A percentile compares a stretch with the other conserved stretches of the same genome.
Evolutionary conservation across 179 eudicot genomes (phyloP).

Genomic region (Heliamphora pulchella): DNA sequence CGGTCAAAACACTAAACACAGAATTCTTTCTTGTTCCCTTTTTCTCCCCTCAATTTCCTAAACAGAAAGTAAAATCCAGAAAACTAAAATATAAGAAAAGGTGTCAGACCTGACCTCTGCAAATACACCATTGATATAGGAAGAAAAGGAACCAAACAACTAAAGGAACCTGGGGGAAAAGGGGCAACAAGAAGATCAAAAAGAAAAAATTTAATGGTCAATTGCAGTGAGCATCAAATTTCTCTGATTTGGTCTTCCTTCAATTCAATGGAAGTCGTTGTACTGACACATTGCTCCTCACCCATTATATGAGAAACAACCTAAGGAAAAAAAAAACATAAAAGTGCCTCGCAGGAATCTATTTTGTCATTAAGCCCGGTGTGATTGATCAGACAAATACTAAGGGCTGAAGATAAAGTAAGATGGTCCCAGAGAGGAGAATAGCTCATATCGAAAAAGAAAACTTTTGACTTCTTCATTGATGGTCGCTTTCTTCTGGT

Average conservation of each 20-base stretch:
- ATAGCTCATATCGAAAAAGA: too few species aligned
- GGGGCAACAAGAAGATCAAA: not conserved
- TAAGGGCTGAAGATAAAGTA: too few species aligned
- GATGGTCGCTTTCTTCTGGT: too few species aligned
- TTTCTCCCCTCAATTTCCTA: not conserved
- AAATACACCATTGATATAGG: not conserved
- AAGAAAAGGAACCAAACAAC: not conserved
- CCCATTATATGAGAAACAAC: not conserved
- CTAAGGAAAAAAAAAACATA: too few species aligned
- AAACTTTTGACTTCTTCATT: too few species aligned
- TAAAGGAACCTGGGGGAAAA: not conserved
- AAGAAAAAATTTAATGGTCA: not conserved
- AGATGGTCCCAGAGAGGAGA: too few species aligned
- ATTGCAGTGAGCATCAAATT: not conserved
- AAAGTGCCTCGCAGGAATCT: too few species aligned
- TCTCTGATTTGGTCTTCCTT: not conserved
- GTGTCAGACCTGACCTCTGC: not conserved
- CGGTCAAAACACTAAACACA: not conserved
- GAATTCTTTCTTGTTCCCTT: not conserved
- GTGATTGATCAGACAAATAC: too few species aligned
- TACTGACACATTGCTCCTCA: not conserved
- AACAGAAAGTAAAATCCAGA: not conserved
- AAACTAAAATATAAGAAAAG: not conserved
- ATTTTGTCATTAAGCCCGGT: too few species aligned
- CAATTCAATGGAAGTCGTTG: not conserved